A percentile compares a stretch with the other conserved stretches of the same genome.
phyloP scores from a whole-genome alignment of 2,329 filamentous ascomycete species.

The Parascedosporium putredinis region DNA sequence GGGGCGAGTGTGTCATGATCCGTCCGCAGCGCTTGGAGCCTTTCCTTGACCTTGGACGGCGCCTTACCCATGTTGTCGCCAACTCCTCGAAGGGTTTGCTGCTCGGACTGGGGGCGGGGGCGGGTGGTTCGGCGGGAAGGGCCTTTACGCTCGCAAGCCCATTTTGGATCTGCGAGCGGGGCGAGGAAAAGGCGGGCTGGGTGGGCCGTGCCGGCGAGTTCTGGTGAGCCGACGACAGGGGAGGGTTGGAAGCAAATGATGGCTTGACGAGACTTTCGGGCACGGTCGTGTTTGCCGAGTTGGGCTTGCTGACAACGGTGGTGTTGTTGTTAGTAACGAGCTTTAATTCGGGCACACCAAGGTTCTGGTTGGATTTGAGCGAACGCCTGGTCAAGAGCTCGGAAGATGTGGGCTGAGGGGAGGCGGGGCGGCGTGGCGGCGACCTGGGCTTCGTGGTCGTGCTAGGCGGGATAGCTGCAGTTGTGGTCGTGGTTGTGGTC shows the following conservation, averaged over 20 bases:
- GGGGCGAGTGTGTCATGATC: neutral
- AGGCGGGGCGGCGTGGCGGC: slow-evolving; percentile 19
- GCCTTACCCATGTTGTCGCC: slow-evolving; percentile 13
- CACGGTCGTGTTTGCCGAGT: slow-evolving; percentile 3
- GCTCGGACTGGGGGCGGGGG: neutral
- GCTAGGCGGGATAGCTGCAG: slow-evolving; percentile 1
- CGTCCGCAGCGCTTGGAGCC: slow-evolving; percentile 1
- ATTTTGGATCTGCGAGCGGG: neutral
- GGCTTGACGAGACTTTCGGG: neutral
- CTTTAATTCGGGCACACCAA: slow-evolving; percentile 30
- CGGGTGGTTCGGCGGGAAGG: neutral
- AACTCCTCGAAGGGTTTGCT: neutral
- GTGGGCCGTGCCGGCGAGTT: slow-evolving; percentile 7
- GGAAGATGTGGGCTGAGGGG: slow-evolving; percentile 5
- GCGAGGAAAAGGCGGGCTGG: neutral
- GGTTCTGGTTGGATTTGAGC: slow-evolving; percentile 27
- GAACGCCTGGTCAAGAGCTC: slow-evolving; percentile 29
- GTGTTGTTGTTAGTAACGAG: slow-evolving; percentile 29
- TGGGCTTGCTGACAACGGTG: slow-evolving; percentile 24
- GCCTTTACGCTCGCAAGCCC: neutral
- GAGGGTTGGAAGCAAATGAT: neutral
- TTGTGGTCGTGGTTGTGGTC: neutral
- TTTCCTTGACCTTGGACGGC: slow-evolving; percentile 10
- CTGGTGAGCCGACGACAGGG: neutral
- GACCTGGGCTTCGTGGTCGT: neutral